A percentile compares a stretch with the other conserved stretches of the same genome.
Conservation (phyloP, 768 basidiomycete genomes). For the Termitomyces sp. region DNA sequence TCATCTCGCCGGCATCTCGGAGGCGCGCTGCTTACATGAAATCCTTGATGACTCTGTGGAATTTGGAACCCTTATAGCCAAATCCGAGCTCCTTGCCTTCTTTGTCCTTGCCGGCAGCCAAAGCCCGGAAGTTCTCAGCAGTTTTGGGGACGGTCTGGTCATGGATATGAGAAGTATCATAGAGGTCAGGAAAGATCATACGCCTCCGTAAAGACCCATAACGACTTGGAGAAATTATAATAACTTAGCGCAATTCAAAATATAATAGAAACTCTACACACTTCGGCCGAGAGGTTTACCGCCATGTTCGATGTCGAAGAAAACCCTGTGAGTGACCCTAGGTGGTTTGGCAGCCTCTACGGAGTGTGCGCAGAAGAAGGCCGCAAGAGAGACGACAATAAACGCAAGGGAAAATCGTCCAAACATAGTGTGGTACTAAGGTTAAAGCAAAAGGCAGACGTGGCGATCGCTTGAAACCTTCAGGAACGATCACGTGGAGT, state of each 20-base stretch:
- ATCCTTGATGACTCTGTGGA: slow-evolving; percentile 94
- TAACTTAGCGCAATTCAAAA: slow-evolving; percentile 7
- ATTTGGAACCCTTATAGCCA: slow-evolving; percentile 93
- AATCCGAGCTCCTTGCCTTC: slow-evolving; percentile 74
- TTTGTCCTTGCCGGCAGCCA: slow-evolving; percentile 79
- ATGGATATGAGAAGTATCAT: not conserved
- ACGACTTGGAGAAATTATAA: slow-evolving; percentile 42
- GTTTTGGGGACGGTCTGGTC: slow-evolving; percentile 90
- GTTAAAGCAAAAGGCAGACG: slow-evolving; percentile 4
- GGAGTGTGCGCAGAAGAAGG: slow-evolving; percentile 66
- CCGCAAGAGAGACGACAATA: slow-evolving; percentile 56
- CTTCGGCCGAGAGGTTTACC: slow-evolving; percentile 80
- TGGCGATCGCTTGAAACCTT: slow-evolving; percentile 6
- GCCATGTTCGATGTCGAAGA: slow-evolving; percentile 93
- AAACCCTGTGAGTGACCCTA: slow-evolving; percentile 87
- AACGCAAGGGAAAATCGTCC: slow-evolving; percentile 58
- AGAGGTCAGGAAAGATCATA: slow-evolving; percentile 26
- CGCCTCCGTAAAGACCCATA: slow-evolving; percentile 89
- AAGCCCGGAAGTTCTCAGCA: slow-evolving; percentile 94
- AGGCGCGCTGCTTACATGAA: slow-evolving; percentile 63
- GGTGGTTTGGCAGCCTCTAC: slow-evolving; percentile 85
- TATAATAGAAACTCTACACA: slow-evolving; percentile 26
- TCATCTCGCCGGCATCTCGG: not conserved
- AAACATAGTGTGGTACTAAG: slow-evolving; percentile 42
- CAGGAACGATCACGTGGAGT: slow-evolving; percentile 7